phyloP scores from a whole-genome alignment of 352 stramenopile species.

The Pythium oligandrum region DNA sequence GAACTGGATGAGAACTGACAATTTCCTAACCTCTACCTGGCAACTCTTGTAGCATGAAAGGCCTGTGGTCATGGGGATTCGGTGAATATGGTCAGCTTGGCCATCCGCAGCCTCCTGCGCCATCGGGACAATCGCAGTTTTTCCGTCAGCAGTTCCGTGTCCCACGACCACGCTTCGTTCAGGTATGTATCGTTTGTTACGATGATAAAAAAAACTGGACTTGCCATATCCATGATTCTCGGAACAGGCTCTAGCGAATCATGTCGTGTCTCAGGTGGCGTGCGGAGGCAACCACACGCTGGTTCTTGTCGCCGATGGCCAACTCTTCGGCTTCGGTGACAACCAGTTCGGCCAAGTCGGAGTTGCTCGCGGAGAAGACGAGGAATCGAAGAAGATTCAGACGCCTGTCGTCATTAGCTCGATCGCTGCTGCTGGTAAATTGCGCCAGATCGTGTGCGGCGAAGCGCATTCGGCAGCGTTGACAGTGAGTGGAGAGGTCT shows the following conservation, averaged over 20 bases:
- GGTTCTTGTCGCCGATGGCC: conserved; percentile 51
- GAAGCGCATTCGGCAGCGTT: conserved; percentile 67
- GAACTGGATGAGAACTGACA: too few relatives aligned
- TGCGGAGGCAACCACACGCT: conserved; percentile 73
- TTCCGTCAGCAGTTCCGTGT: conserved; percentile 77
- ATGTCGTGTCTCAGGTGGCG: conserved; percentile 46
- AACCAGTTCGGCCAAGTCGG: conserved; percentile 71
- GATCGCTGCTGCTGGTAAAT: conserved; percentile 5
- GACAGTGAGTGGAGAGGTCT: conserved; percentile 45
- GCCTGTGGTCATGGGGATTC: conserved; percentile 74
- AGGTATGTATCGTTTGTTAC: conserved; percentile 23
- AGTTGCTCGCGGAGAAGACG: conserved; percentile 21
- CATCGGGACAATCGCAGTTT: conserved; percentile 64
- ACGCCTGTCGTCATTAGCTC: conserved; percentile 25
- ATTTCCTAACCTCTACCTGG: too few relatives aligned
- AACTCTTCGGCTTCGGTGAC: conserved; percentile 65
- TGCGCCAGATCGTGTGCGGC: conserved; percentile 27
- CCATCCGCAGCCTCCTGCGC: conserved; percentile 45
- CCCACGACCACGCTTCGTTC: conserved; percentile 55
- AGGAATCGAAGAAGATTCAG: conserved; percentile 31
- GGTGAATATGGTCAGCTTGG: conserved; percentile 68
- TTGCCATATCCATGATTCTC: too few relatives aligned
- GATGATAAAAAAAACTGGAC: too few relatives aligned
- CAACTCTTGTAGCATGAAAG: conserved; percentile 33
- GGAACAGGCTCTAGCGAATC: conserved; percentile 45